Conservation (phyloP, 257 asterid genomes). For the Rehmannia glutinosa region DNA sequence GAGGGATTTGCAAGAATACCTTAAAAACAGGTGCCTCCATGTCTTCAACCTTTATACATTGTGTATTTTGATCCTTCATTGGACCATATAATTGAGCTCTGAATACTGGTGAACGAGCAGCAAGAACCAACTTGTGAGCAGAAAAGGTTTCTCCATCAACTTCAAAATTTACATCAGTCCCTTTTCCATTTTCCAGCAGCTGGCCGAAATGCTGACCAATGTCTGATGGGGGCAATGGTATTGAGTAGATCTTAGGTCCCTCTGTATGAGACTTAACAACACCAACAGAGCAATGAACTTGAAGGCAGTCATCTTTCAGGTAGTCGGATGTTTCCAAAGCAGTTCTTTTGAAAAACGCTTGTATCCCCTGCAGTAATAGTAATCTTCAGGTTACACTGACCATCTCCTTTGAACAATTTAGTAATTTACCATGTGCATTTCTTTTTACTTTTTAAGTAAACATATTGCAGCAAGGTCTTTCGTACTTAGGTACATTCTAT, state of each 20-base stretch:
- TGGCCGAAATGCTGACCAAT: slow-evolving; percentile 85
- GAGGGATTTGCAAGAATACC: slow-evolving; percentile 35
- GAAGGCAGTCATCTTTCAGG: slow-evolving; percentile 85
- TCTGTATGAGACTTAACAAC: slow-evolving; percentile 83
- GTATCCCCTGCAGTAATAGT: slow-evolving; percentile 73
- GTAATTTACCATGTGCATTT: neutral
- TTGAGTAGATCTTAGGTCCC: slow-evolving; percentile 77
- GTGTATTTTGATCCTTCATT: slow-evolving; percentile 80
- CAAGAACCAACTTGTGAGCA: slow-evolving; percentile 92
- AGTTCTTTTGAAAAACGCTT: slow-evolving; percentile 74
- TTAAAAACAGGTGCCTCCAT: slow-evolving; percentile 86
- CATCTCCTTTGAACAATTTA: neutral
- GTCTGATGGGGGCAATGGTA: slow-evolving; percentile 73
- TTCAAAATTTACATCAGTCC: slow-evolving; percentile 63
- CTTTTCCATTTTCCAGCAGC: slow-evolving; percentile 74
- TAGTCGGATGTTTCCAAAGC: slow-evolving; percentile 78
- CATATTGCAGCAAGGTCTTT: neutral
- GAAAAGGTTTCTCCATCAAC: slow-evolving; percentile 69
- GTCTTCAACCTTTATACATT: slow-evolving; percentile 65
- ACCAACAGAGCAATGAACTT: slow-evolving; percentile 88
- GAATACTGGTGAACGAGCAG: slow-evolving; percentile 95
- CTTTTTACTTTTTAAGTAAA: neutral
- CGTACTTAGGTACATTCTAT: neutral
- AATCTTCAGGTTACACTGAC: neutral
- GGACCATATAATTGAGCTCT: slow-evolving; percentile 95